Base-by-base conservation (phyloP, 2,329 filamentous ascomycete genomes). In the Phialophora chinensis region DNA sequence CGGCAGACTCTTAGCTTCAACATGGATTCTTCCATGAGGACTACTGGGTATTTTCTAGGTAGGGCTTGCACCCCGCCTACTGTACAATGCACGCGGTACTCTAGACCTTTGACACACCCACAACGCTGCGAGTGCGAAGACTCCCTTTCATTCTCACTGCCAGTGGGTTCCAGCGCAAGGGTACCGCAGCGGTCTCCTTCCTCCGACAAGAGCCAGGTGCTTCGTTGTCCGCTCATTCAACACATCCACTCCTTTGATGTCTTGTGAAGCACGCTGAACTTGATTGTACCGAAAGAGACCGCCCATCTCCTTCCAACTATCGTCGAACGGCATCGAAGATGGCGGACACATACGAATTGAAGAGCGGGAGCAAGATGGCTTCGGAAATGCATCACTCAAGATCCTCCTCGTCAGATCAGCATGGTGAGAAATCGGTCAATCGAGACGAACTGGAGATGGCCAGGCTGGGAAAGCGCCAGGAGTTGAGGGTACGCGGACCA, bases 381-480 rank as follows among this genome's bases (percentile, higher is more conserved):
- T 57, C 65, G 10, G 62, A 67, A 23, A 60, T 64, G 44, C 59
- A 67, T 27, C 61, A 67, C 47, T 67, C 65, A 23, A 59, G 60
- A 50, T 31, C 31, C n/a, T 31, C 31, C 12, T 66, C 65, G 31
- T 58, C 59, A 14, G 63, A 66, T 38, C 55, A 57, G 10, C 17
- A 64, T 67, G 60, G 33, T 7, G 65, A 63, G 29, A 64, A 67
- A 49, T 67, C 65, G 3, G 50, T 63, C 61, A 60, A 67, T 44
- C 58, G 66, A 49, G 66, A 68, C 49, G 66, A 68, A 20, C 17
- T 59, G 54, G 66, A 68, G 31, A 62, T 68, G 63, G 66, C 66
- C 20, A 65, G 55, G 63, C 33, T 68, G 20, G 62, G 62, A 10
- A 67, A 67, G 54, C 66, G 66, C 23, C 66, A 67, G 57, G 66